Evolutionary conservation across 768 basidiomycete genomes (phyloP).

Genomic region (Lactarius evosmus): DNA sequence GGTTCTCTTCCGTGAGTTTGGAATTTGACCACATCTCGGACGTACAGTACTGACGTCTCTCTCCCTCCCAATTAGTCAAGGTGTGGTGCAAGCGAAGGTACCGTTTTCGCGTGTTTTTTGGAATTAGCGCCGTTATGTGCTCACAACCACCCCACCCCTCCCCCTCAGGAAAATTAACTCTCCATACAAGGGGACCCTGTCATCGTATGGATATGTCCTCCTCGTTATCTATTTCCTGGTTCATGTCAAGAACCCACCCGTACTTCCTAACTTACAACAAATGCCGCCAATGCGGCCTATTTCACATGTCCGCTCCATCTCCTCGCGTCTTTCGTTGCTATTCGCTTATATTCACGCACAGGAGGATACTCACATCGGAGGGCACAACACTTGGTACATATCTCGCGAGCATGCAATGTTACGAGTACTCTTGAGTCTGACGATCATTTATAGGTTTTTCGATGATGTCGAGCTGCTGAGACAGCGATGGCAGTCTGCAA

Average conservation of each 20-base stretch:
- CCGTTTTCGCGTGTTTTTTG: constrained; percentile 8
- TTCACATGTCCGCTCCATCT: constrained; percentile 50
- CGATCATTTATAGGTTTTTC: constrained; percentile 66
- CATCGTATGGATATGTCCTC: constrained; percentile 95
- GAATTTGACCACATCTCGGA: constrained; percentile 25
- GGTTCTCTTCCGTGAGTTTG: constrained; percentile 88
- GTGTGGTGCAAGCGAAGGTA: constrained; percentile 97
- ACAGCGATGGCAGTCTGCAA: constrained; percentile 91
- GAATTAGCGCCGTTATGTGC: constrained; percentile 24
- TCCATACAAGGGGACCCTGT: constrained; percentile 93
- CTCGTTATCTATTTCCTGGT: constrained; percentile 97
- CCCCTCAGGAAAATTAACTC: constrained; percentile 89
- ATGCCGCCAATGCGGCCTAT: constrained; percentile 90
- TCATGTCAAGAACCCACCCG: constrained; percentile 96
- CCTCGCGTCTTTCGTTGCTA: constrained; percentile 7
- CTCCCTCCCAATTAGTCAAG: constrained; percentile 61
- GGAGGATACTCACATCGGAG: constrained; percentile 80
- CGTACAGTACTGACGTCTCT: constrained; percentile 4
- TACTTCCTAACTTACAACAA: constrained; percentile 93
- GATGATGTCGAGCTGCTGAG: constrained; percentile 93
- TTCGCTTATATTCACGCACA: constrained; percentile 33
- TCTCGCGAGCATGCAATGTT: not conserved
- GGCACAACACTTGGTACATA: constrained; percentile 69
- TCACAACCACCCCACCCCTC: constrained; percentile 7
- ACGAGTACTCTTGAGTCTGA: not conserved